Conservation (phyloP, 2,329 filamentous ascomycete genomes). For the Cladosporium sp. region DNA sequence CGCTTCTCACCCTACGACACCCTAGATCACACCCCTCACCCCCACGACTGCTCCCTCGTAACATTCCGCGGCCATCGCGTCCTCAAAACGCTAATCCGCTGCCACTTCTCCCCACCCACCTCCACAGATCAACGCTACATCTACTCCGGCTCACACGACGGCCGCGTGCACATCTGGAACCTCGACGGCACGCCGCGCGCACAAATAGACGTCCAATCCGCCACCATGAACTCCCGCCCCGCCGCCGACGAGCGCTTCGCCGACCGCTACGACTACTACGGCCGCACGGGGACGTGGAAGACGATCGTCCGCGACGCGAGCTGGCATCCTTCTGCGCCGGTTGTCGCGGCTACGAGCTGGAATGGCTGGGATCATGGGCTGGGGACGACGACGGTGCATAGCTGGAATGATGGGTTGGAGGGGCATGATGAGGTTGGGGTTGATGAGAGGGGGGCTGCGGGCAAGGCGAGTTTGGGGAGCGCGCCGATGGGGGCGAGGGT, state of each 20-base stretch:
- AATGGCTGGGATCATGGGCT: constrained; percentile 73
- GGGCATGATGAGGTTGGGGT: constrained; percentile 61
- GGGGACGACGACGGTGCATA: constrained; percentile 77
- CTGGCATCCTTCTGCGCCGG: constrained; percentile 84
- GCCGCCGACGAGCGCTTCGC: constrained; percentile 55
- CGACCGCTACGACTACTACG: constrained; percentile 59
- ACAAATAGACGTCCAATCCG: constrained; percentile 71
- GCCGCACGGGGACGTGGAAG: constrained; percentile 64
- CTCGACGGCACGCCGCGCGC: constrained; percentile 82
- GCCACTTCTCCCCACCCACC: constrained; percentile 86
- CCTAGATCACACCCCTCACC: constrained; percentile 69
- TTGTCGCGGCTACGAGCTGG: constrained; percentile 84
- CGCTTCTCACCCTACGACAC: constrained; percentile 68
- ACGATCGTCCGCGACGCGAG: constrained; percentile 85
- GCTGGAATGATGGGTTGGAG: constrained; percentile 68
- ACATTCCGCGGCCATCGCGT: constrained; percentile 92
- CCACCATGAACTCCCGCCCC: constrained; percentile 66
- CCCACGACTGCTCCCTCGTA: constrained; percentile 85
- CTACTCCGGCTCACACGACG: constrained; percentile 87
- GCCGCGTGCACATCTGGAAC: constrained; percentile 89
- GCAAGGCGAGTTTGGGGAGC: constrained; percentile 33
- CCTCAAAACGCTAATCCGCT: constrained; percentile 85
- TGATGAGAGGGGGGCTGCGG: constrained; percentile 33
- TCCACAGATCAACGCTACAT: constrained; percentile 91
- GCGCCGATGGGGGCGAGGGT: constrained; percentile 59